Evolutionary conservation across 805 yeast species (phyloP).

Genomic region (Cyberlindnera maclurae): DNA sequence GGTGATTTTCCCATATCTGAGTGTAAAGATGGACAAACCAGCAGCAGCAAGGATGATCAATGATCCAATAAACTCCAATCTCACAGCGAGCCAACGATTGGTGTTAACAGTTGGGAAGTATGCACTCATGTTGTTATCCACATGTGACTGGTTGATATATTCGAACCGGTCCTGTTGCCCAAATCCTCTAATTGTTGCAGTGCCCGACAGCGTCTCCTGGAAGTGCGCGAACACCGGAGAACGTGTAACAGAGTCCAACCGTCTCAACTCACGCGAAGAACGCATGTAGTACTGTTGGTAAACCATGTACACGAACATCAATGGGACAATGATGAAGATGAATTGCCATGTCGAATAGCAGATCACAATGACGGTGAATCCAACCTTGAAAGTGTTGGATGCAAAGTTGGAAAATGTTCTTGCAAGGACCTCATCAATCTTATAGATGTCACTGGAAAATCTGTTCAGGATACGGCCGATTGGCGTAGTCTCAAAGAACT

Average conservation of each 20-base stretch:
- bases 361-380: constrained; percentile 74
- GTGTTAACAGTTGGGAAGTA: constrained; percentile 88
- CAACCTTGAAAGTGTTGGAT: constrained; percentile 51
- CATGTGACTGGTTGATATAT: constrained; percentile 56
- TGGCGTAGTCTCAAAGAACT: constrained; percentile 93
- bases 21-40: constrained; percentile 54
- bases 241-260: constrained; percentile 72
- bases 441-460: constrained; percentile 85
- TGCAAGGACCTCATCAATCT: constrained; percentile 73
- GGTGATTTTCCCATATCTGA: constrained; percentile 62
- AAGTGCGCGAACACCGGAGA: constrained; percentile 81
- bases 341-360: constrained; percentile 86
- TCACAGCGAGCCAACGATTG: constrained; percentile 95
- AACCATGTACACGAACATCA: constrained; percentile 54
- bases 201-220: constrained; percentile 75
- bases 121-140: constrained; percentile 87
- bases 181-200: constrained; percentile 69
- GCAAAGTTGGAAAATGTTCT: constrained; percentile 68
- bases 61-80: constrained; percentile 89
- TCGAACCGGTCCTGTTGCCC: constrained; percentile 57
- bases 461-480: constrained; percentile 87
- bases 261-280: constrained; percentile 75
- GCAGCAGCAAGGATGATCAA: constrained; percentile 83
- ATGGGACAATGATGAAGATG: constrained; percentile 62
- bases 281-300: constrained; percentile 73